Conservation (phyloP, 169 alveolate genomes). For the Amoebophrya sp. region DNA sequence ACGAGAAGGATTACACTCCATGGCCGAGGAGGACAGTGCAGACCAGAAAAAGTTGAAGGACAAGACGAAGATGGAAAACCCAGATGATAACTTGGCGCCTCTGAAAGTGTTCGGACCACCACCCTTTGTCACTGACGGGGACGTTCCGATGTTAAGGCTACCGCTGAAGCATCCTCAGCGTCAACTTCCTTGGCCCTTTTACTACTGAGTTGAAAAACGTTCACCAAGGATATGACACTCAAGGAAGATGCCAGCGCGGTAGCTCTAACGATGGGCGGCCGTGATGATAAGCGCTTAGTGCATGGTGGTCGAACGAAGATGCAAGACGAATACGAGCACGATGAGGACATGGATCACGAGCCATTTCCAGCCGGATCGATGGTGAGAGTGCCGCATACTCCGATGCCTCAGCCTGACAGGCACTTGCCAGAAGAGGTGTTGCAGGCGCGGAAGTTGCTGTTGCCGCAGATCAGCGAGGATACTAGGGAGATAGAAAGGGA, state of each 20-base stretch:
- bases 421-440: neutral
- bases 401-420: neutral
- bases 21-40: too few relatives aligned
- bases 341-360: neutral
- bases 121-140: neutral
- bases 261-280: conserved; percentile 13
- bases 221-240: too few relatives aligned
- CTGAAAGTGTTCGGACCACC: too few relatives aligned
- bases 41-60: too few relatives aligned
- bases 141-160: too few relatives aligned
- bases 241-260: too few relatives aligned
- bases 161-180: too few relatives aligned
- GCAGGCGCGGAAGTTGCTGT: neutral
- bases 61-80: too few relatives aligned
- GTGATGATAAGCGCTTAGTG: neutral
- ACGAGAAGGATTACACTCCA: too few relatives aligned
- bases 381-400: neutral
- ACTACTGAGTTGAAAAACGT: too few relatives aligned
- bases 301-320: neutral
- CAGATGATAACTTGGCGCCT: too few relatives aligned
- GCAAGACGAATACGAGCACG: neutral
- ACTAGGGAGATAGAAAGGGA: neutral
- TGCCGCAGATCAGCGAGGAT: conserved; percentile 8
- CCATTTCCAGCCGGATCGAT: neutral
- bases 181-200: too few relatives aligned